Evolutionary conservation across 768 basidiomycete species (phyloP).

Genomic region (Boletus bicolor): DNA sequence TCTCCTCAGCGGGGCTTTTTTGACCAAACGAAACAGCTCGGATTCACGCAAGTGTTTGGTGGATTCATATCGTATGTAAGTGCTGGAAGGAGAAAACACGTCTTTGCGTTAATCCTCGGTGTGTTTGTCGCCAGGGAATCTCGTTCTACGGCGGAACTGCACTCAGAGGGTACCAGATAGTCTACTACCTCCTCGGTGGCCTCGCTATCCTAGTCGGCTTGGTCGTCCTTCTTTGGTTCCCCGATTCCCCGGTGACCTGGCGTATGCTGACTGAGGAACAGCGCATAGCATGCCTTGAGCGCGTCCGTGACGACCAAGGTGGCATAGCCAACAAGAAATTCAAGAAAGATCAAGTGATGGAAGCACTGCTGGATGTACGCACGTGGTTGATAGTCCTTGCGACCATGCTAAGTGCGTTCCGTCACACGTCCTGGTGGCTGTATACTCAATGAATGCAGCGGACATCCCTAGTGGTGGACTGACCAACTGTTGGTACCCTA

Average conservation of each 20-base stretch:
- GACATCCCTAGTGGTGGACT: constrained; percentile 23
- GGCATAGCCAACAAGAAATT: constrained; percentile 1
- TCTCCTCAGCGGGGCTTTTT: background rate
- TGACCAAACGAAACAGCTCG: constrained; percentile 11
- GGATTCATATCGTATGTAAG: constrained; percentile 37
- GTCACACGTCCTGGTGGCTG: background rate
- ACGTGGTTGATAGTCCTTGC: constrained; percentile 31
- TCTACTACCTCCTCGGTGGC: constrained; percentile 35
- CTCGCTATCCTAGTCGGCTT: constrained; percentile 37
- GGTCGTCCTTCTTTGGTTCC: constrained; percentile 35
- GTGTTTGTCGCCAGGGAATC: constrained; percentile 11
- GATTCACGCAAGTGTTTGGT: constrained; percentile 33
- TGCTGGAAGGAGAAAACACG: background rate
- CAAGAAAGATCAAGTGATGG: background rate
- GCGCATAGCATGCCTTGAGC: constrained; percentile 36
- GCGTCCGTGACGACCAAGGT: constrained; percentile 36
- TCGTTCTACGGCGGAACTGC: constrained; percentile 30
- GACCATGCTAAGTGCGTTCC: constrained; percentile 13
- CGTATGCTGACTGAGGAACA: constrained; percentile 35
- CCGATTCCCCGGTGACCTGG: constrained; percentile 41
- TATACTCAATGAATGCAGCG: constrained; percentile 1
- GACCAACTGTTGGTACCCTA: constrained; percentile 12
- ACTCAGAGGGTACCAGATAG: constrained; percentile 27
- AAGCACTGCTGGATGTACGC: constrained; percentile 23
- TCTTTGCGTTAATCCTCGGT: background rate